Conservation (phyloP, 495 filamentous ascomycete genomes). For the Penicillium malachiteum region DNA sequence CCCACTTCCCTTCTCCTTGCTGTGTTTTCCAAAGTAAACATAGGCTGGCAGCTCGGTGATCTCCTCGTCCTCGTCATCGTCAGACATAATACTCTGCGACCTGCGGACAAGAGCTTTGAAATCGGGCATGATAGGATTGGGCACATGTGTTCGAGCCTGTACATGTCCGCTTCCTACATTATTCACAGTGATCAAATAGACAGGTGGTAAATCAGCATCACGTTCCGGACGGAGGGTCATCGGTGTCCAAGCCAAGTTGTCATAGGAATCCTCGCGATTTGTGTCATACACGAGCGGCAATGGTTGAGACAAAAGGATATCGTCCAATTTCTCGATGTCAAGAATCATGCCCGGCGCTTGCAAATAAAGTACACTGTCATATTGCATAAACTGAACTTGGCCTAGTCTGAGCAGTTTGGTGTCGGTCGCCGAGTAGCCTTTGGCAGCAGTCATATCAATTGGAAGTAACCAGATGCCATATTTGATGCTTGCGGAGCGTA, state of each 20-base stretch:
- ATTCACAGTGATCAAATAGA: slow-evolving; percentile 46
- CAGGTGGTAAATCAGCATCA: slow-evolving; percentile 35
- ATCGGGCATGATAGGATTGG: slow-evolving; percentile 35
- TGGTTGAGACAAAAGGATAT: slow-evolving; percentile 36
- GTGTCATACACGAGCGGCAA: slow-evolving; percentile 39
- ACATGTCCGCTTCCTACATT: slow-evolving; percentile 34
- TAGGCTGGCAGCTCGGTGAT: slow-evolving; percentile 34
- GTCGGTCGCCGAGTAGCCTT: slow-evolving; percentile 38
- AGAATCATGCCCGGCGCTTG: slow-evolving; percentile 42
- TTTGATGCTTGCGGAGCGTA: slow-evolving; percentile 39
- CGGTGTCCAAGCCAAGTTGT: slow-evolving; percentile 46
- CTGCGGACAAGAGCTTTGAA: slow-evolving; percentile 38
- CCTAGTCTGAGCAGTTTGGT: slow-evolving; percentile 44
- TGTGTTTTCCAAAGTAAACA: slow-evolving; percentile 43
- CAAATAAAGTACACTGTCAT: slow-evolving; percentile 45
- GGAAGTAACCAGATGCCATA: slow-evolving; percentile 49
- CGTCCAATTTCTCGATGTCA: slow-evolving; percentile 39
- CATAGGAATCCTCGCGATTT: slow-evolving; percentile 37
- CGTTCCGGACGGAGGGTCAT: slow-evolving; percentile 40
- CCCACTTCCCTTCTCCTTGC: slow-evolving; percentile 37
- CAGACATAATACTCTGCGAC: slow-evolving; percentile 19
- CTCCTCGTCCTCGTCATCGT: slow-evolving; percentile 11
- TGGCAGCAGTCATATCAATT: slow-evolving; percentile 43
- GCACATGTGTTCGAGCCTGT: slow-evolving; percentile 45
- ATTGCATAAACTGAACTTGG: slow-evolving; percentile 50